phyloP scores from a whole-genome alignment of 331 rosid species.

The Erythrophleum ivorense region DNA sequence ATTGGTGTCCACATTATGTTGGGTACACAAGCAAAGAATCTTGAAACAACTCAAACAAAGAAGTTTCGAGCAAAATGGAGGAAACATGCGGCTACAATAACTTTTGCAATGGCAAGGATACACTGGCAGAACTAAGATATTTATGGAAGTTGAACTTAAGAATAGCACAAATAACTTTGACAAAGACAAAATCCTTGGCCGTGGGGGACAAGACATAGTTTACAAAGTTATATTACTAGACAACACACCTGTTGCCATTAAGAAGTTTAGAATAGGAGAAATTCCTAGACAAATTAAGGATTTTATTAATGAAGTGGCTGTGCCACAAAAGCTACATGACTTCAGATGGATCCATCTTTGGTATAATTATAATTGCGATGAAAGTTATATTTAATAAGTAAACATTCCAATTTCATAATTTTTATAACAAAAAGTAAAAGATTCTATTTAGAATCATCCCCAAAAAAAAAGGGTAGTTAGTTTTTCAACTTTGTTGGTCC shows the following conservation, averaged over 20 bases:
- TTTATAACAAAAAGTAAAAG: too few relatives aligned
- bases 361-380: too few relatives aligned
- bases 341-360: too few relatives aligned
- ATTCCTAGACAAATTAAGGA: too few relatives aligned
- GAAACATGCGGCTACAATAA: background rate
- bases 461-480: too few relatives aligned
- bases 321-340: too few relatives aligned
- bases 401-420: too few relatives aligned
- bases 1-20: background rate
- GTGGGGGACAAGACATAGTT: background rate
- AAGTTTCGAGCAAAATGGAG: background rate
- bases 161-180: background rate
- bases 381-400: too few relatives aligned
- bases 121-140: background rate
- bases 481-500: too few relatives aligned
- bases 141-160: background rate
- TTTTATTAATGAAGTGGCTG: too few relatives aligned
- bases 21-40: background rate
- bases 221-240: background rate
- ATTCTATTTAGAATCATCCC: too few relatives aligned
- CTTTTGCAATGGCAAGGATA: background rate
- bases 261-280: background rate
- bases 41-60: background rate
- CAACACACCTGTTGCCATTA: background rate
- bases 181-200: background rate